Evolutionary conservation across 129 eudicot genomes (phyloP), one percentile per base, ranked within the genome.

Genomic region (Escallonia herrerae): DNA sequence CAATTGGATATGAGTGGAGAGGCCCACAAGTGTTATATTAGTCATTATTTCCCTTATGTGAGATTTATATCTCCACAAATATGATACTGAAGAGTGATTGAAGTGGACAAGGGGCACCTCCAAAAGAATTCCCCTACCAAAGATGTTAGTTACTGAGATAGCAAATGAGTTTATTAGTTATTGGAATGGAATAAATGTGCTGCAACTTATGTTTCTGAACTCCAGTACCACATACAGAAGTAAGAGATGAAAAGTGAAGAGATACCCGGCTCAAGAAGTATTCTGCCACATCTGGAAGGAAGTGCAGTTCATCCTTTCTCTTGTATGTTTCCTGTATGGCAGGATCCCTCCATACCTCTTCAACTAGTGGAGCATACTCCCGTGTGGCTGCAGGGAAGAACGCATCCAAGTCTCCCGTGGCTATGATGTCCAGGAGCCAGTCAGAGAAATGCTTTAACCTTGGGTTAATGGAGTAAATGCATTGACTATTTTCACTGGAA

Each of bases 361-460:
- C 97, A 58, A 89, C 97, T 40, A 94, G 75, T 4, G 99, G 99
- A 69, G 99, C 97, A 76, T 89, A 89, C 62, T 94, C 99, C 7
- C 99, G 89, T n/a, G 97, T 89, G 53, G 97, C 97, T 40, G 97
- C 99, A 47, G 99, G 99, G 61, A 94, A 89, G 62, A 94, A 88
- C 7, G 97, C 97, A 70, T 94, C 99, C 75, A 94, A 74, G 77
- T 89, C 95, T 66, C 99, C 99, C 2, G 99, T 88, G 47, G 96
- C 97, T 58, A 94, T 94, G 42, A 94, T 94, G 74, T 94, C 97
- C 40, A 94, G 84, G 40, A 94, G 95, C 99, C 99, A 94, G 56
- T 89, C 95, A 40, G 99, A 94, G 65, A 94, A 94, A 71, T 86
- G 87, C 86, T 94, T 87, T 76, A 94, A 72, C 81, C 88, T 84